Conservation (phyloP, 2,329 filamentous ascomycete genomes). For the Hymenoscyphus albidus region DNA sequence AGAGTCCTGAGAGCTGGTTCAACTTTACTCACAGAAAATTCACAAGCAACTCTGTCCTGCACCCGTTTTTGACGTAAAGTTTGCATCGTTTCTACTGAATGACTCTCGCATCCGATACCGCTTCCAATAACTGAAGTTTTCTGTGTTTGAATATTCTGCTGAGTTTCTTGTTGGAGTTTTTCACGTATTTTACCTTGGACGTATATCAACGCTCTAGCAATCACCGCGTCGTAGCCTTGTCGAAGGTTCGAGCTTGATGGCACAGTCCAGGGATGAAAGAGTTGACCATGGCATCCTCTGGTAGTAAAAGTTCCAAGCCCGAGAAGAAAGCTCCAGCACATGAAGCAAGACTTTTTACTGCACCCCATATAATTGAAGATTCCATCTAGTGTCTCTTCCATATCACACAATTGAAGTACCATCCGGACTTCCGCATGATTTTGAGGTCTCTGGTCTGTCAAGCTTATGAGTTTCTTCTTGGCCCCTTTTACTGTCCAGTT, state of each 20-base stretch:
- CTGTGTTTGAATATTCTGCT: not conserved
- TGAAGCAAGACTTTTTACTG: slow-evolving; percentile 16
- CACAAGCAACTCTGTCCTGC: not conserved
- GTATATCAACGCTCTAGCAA: not conserved
- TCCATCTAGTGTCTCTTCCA: not conserved
- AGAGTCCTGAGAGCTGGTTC: not conserved
- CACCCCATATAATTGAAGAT: slow-evolving; percentile 13
- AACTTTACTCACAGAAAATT: not conserved
- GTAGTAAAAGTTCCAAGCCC: slow-evolving; percentile 8
- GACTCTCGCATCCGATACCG: not conserved
- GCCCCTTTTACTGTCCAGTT: not conserved
- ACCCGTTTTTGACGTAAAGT: slow-evolving; percentile 28
- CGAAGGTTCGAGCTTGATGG: not conserved
- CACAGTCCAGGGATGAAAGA: slow-evolving; percentile 9
- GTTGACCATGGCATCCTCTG: slow-evolving; percentile 14
- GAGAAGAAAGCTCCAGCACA: slow-evolving; percentile 12
- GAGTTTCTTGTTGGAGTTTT: not conserved
- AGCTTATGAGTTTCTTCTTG: not conserved
- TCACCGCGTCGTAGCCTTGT: not conserved
- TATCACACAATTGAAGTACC: not conserved
- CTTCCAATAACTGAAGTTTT: slow-evolving; percentile 9
- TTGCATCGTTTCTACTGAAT: slow-evolving; percentile 10
- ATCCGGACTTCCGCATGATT: slow-evolving; percentile 12
- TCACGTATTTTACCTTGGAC: not conserved
- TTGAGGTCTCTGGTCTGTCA: slow-evolving; percentile 3